A percentile compares a stretch with the other conserved stretches of the same genome.
phyloP scores from a whole-genome alignment of 2,329 filamentous ascomycete genomes.

The Arachnopeziza araneosa region DNA sequence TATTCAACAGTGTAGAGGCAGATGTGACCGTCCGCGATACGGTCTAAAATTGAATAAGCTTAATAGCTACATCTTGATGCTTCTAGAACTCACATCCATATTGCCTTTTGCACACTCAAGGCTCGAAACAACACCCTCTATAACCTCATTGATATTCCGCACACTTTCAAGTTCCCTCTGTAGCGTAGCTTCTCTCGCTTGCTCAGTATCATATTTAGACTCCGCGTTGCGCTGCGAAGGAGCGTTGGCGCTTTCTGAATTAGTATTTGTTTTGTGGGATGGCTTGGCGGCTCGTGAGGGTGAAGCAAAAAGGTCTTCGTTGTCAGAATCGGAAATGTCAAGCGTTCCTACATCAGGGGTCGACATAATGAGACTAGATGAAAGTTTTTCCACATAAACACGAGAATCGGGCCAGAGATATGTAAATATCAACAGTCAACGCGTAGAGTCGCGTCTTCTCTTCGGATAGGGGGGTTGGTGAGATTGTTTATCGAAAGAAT shows the following conservation, averaged over 20 bases:
- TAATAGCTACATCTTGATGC: background rate
- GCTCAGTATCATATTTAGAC: constrained; percentile 55
- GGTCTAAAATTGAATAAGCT: constrained; percentile 45
- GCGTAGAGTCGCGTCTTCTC: constrained; percentile 15
- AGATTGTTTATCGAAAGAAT: constrained; percentile 1
- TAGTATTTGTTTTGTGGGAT: constrained; percentile 13
- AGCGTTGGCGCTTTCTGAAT: constrained; percentile 24
- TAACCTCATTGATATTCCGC: constrained; percentile 78
- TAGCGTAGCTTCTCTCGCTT: constrained; percentile 67
- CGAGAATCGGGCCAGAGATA: background rate
- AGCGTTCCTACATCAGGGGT: constrained; percentile 46
- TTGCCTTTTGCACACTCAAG: constrained; percentile 68
- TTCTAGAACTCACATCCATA: constrained; percentile 56
- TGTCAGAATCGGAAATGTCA: constrained; percentile 48
- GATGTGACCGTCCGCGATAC: constrained; percentile 81
- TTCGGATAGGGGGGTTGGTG: background rate
- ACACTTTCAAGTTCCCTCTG: constrained; percentile 77
- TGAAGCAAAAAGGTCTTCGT: constrained; percentile 54
- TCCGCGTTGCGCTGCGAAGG: constrained; percentile 34
- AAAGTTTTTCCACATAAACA: background rate
- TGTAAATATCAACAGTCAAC: constrained; percentile 12
- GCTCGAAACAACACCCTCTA: constrained; percentile 71
- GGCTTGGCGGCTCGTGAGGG: constrained; percentile 35
- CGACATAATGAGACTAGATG: constrained; percentile 22
- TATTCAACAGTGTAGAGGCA: constrained; percentile 83